Conservation (phyloP, 305 asterid genomes). For the Fraxinus sp. region DNA sequence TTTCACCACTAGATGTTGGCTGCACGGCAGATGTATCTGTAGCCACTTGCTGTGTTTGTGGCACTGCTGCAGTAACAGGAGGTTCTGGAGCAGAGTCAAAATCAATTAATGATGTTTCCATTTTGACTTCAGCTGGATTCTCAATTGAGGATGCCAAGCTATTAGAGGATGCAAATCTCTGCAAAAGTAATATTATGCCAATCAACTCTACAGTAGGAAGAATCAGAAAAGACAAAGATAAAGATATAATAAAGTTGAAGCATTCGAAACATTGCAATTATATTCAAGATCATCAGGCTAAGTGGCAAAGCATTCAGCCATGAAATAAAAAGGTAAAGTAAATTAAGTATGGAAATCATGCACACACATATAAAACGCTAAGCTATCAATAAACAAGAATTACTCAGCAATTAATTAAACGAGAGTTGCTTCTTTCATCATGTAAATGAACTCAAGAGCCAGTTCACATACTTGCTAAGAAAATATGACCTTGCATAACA, state of each 20-base stretch:
- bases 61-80: conserved; percentile 41
- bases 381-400: conserved; percentile 4
- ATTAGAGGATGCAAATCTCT: conserved; percentile 91
- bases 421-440: conserved; percentile 6
- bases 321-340: conserved; percentile 10
- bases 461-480: conserved; percentile 4
- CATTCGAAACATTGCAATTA: not conserved
- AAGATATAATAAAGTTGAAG: not conserved
- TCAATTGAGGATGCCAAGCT: conserved; percentile 85
- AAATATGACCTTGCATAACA: conserved; percentile 3
- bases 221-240: conserved; percentile 9
- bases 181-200: conserved; percentile 34
- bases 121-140: conserved; percentile 65
- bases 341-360: conserved; percentile 7
- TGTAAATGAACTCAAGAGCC: conserved; percentile 4
- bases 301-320: conserved; percentile 12
- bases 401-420: conserved; percentile 1
- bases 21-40: conserved; percentile 41
- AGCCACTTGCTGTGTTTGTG: conserved; percentile 48
- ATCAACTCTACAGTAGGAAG: conserved; percentile 21
- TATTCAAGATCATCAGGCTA: conserved; percentile 21
- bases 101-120: conserved; percentile 86
- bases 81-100: conserved; percentile 86
- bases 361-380: not conserved
- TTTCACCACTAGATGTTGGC: conserved; percentile 44